Evolutionary conservation across 768 basidiomycete genomes (phyloP).

Genomic region (Phylloporus arenicola): DNA sequence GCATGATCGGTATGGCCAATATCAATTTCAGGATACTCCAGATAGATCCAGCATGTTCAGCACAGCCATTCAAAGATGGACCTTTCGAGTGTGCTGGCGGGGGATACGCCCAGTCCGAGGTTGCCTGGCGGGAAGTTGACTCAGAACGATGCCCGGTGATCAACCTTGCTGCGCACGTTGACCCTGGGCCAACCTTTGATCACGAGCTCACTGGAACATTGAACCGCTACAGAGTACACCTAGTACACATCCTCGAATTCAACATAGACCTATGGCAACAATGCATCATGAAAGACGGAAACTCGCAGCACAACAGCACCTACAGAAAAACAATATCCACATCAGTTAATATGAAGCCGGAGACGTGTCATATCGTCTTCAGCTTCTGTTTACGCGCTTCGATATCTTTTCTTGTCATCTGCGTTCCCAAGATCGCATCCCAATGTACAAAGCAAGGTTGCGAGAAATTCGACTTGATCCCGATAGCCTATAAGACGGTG

Average conservation of each 20-base stretch:
- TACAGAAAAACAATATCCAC: too few species aligned
- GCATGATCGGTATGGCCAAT: too few species aligned
- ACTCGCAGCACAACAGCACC: background rate
- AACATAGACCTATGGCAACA: background rate
- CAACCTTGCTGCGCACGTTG: too few species aligned
- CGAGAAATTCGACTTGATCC: constrained; percentile 92
- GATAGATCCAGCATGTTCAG: too few species aligned
- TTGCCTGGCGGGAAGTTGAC: too few species aligned
- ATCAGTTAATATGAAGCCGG: too few species aligned
- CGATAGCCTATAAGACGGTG: constrained; percentile 38
- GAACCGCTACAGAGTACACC: too few species aligned
- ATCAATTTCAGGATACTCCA: too few species aligned
- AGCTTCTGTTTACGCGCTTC: constrained; percentile 42
- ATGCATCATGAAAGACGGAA: background rate
- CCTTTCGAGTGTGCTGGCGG: constrained; percentile 20
- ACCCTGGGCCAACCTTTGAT: too few species aligned
- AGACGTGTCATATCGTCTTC: constrained; percentile 15
- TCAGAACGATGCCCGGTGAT: too few species aligned
- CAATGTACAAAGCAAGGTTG: constrained; percentile 97
- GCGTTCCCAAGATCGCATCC: constrained; percentile 81
- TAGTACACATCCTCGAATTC: background rate
- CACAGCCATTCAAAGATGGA: too few species aligned
- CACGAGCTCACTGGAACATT: too few species aligned
- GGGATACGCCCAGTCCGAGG: constrained; percentile 12
- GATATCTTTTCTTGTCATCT: constrained; percentile 69